Evolutionary conservation across 768 basidiomycete genomes (phyloP), one percentile per base, ranked within the genome.

Genomic region (Xerocomellus intermedius): DNA sequence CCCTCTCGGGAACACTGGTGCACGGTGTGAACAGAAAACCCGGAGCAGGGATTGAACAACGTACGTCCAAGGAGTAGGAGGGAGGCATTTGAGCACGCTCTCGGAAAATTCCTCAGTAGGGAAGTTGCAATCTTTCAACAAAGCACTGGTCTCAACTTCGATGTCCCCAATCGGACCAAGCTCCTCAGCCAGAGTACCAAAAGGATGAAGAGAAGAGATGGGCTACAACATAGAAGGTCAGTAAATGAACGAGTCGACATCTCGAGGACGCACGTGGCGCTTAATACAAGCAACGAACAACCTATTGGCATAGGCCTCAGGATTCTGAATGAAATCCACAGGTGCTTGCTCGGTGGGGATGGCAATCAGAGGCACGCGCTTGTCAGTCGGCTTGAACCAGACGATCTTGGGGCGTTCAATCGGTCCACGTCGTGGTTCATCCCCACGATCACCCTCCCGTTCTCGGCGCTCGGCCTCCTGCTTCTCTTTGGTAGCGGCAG

Each of bases 341-440:
- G 97, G 97, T 0, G 97, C 96, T 73, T 99, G 97, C 66, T 99
- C 97, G 8, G 97, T 98, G 8, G 95, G 96, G 58, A 99, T 99
- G 52, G 97, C 97, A 65, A 99, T 98, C 39, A 98, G 81, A 42
- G 97, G 97, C 1, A 99, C 97, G 54, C 97, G 91, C 73, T 99
- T 99, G 77, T 98, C 95, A 26, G 96, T 98, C 5, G 97, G 97
- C 76, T 98, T 96, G 82, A 99, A 98, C 97, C 97, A 99, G 43
- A 99, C 95, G 60, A 99, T 99, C 80, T 98, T 98, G 59, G 96
- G 96, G 38, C 95, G 86, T 70, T 94, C 92, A 42, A 89, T 85
- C 1, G 86, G 84, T 28, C 77, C 79, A 42, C 88, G 86, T 63
- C 87, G 81, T 28, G 88, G 88, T 67, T 93, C 91, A 55, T 91